Base-by-base conservation (phyloP, 176 grass and related monocot genomes). In the Aegilops speltoides region DNA sequence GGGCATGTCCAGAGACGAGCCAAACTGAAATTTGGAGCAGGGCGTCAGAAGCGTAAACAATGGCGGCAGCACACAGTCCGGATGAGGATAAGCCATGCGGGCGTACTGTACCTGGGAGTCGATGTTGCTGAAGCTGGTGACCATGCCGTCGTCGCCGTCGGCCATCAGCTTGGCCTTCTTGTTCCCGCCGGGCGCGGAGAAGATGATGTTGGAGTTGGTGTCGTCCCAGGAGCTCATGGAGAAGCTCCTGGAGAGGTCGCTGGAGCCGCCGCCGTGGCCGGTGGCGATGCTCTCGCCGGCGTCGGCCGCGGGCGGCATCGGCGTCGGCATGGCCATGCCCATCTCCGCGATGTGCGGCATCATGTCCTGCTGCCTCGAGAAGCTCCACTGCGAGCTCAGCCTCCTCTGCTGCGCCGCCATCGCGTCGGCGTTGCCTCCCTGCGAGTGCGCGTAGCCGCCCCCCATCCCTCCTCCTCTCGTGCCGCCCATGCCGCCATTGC, bases 221-320 rank as follows among this genome's bases (percentile, higher is more conserved):
- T 99, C 94, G 62, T 99, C 94, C 97, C 97, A 99, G 16, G 97
- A 93, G 82, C 90, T 87, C 43, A 96, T 80, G 8, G 92, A 92
- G 83, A 96, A 99, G 84, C 76, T 89, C 64, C 87, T 82, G 32
- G 94, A 91, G 22, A 93, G 79, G 82, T 93, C 91, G 76, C 87
- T 84, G 19, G 93, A 91, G 81, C 79, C 67, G 15, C 74, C 61
- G 8, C 78, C 85, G 26, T 83, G 24, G 70, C 77, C 87, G 33
- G 68, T 64, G 43, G 52, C 52, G 70, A 82, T 86, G 89, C 88
- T 91, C 78, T 91, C 91, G 59, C 77, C 88, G n/a, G 87, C 74
- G 69, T 93, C 89, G 71, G n/a, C 36, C 10, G 8, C 8, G 68
- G 37, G 38, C 12, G 71, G 71, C 41, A 48, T 48, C 56, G 72